These are phyloP conservation scores for Polytrichum formosum DNA, from an alignment of 225 moss, liverwort and hornwort genomes.

Conservation along the genomic window DNA sequence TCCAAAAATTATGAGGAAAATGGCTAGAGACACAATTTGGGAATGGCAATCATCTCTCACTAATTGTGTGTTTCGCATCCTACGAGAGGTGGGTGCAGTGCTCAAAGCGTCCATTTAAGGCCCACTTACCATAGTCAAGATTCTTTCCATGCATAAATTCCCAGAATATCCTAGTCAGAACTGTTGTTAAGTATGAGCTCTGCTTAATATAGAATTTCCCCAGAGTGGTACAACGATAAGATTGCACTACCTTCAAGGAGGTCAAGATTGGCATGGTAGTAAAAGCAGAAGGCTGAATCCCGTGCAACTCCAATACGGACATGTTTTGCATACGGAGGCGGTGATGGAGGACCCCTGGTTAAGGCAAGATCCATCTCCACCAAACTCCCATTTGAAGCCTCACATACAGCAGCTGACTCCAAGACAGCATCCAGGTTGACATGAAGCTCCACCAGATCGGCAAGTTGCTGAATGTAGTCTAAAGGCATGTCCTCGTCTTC, in stretches of 20 bases:
- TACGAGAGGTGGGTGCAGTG: too few species aligned
- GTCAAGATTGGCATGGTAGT: conserved; percentile 56
- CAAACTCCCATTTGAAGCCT: conserved; percentile 24
- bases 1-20: too few species aligned
- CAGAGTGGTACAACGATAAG: not conserved
- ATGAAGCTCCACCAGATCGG: conserved; percentile 59
- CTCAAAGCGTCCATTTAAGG: too few species aligned
- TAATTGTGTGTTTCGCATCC: too few species aligned
- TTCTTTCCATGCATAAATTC: too few species aligned
- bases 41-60: too few species aligned
- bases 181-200: too few species aligned
- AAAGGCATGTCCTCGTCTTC: conserved; percentile 41
- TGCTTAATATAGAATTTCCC: too few species aligned
- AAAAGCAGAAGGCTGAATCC: conserved; percentile 68
- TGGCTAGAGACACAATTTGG: too few species aligned
- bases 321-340: conserved; percentile 33
- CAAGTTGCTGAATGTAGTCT: conserved; percentile 55
- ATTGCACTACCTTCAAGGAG: conserved; percentile 51
- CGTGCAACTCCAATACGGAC: conserved; percentile 64
- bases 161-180: too few species aligned
- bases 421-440: conserved; percentile 57
- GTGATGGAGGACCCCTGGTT: conserved; percentile 20
- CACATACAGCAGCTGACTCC: conserved; percentile 43
- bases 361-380: conserved; percentile 18
- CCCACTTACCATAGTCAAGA: too few species aligned